These are phyloP conservation scores for Endothia cerciana DNA, from an alignment of 2,329 filamentous ascomycete genomes.

Conservation along the genomic window DNA sequence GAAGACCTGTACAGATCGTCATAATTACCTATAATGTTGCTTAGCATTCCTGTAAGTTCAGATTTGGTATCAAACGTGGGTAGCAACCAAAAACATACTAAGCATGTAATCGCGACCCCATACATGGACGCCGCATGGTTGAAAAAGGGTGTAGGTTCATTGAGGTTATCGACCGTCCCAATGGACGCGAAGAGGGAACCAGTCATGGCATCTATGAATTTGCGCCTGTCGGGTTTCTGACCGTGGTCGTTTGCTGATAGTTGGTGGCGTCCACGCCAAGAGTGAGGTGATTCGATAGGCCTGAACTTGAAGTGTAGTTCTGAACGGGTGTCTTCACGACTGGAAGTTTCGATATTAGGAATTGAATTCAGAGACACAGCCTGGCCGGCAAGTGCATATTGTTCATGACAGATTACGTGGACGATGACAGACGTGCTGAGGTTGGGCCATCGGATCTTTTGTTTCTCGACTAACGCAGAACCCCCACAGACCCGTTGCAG, in stretches of 20 bases:
- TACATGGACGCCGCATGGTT: slow-evolving; percentile 17
- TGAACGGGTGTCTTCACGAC: background rate
- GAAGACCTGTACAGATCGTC: slow-evolving; percentile 14
- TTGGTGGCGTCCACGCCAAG: background rate
- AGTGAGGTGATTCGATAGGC: background rate
- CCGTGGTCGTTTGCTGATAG: background rate
- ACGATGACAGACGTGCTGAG: background rate
- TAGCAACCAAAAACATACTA: slow-evolving; percentile 1
- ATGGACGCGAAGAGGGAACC: slow-evolving; percentile 20
- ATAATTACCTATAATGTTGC: slow-evolving; percentile 7
- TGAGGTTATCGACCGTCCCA: slow-evolving; percentile 20
- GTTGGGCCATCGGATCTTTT: background rate
- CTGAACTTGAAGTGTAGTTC: background rate
- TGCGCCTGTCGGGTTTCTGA: background rate
- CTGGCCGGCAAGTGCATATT: slow-evolving; percentile 5
- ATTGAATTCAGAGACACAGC: background rate
- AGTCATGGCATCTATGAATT: background rate
- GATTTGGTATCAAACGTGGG: no score
- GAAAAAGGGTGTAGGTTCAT: slow-evolving; percentile 19
- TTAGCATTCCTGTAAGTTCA: background rate
- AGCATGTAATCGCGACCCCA: slow-evolving; percentile 4
- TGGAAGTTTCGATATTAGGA: background rate
- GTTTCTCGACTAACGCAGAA: background rate
- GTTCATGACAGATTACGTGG: background rate
- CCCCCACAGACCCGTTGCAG: background rate